These are phyloP conservation scores for Neurospora sp. DNA, from an alignment of 495 filamentous ascomycete genomes.

Conservation along the genomic window DNA sequence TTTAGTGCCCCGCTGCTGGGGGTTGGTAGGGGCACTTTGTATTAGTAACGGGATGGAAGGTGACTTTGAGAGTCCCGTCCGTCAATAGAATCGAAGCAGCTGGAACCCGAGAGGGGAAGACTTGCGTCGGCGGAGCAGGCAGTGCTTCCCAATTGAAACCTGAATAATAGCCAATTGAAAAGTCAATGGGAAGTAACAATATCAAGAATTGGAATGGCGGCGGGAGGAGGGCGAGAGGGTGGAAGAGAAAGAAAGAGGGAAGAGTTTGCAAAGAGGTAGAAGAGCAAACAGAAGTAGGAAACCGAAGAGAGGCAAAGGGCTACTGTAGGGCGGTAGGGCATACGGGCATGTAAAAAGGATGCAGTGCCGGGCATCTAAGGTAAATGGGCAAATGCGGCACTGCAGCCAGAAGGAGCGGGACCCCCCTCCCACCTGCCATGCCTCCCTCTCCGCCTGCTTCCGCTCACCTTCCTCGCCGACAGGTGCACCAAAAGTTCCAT, in stretches of 20 bases:
- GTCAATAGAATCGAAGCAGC: background rate
- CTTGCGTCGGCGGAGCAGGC: background rate
- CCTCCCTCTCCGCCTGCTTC: background rate
- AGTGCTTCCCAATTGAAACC: background rate
- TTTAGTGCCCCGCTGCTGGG: background rate
- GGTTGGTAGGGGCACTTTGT: background rate
- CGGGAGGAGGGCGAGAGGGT: background rate
- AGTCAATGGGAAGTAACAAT: background rate
- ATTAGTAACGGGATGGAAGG: background rate
- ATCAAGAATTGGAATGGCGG: constrained; percentile 1
- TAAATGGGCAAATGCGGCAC: background rate
- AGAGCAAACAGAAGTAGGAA: background rate
- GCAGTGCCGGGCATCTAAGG: background rate
- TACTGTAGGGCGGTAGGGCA: background rate
- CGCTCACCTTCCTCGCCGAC: background rate
- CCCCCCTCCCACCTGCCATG: background rate
- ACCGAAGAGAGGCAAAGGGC: background rate
- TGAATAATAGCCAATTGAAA: background rate
- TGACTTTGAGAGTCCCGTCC: background rate
- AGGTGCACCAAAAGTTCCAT: background rate
- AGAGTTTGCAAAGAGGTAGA: constrained; percentile 1
- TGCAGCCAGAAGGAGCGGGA: background rate
- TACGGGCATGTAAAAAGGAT: background rate
- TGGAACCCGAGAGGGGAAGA: background rate
- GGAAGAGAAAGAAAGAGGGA: background rate